Evolutionary conservation across 345 rosid species (phyloP).

Genomic region (Microcos paniculata): DNA sequence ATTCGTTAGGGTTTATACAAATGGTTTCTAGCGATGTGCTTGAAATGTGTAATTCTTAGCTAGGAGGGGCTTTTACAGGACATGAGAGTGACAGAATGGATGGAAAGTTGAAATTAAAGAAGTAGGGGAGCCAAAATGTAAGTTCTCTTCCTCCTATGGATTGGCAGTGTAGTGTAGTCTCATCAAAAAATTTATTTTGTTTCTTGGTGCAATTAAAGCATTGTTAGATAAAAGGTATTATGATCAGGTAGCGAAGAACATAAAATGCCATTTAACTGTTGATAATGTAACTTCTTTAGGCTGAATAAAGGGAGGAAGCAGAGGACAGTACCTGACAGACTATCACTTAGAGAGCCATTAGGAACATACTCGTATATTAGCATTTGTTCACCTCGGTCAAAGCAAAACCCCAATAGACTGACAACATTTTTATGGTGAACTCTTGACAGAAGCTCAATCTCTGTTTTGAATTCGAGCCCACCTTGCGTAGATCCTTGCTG

Average conservation of each 20-base stretch:
- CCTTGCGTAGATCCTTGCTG: slow-evolving; percentile 85
- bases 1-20: background rate
- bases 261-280: background rate
- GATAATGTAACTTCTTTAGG: background rate
- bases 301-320: background rate
- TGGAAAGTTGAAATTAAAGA: slow-evolving; percentile 5
- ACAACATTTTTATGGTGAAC: slow-evolving; percentile 88
- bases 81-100: background rate
- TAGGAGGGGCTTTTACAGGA: background rate
- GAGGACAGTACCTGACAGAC: slow-evolving; percentile 62
- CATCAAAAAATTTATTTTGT: background rate
- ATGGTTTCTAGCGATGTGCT: background rate
- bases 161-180: background rate
- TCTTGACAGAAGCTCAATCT: slow-evolving; percentile 85
- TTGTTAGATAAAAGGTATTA: background rate
- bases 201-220: background rate
- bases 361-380: slow-evolving; percentile 74
- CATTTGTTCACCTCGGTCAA: slow-evolving; percentile 69
- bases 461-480: slow-evolving; percentile 77
- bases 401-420: slow-evolving; percentile 69
- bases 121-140: background rate
- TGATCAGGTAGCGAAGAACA: background rate
- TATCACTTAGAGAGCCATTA: slow-evolving; percentile 61
- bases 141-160: background rate
- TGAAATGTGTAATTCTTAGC: background rate